These are phyloP conservation scores for Paraphaeosphaeria minitans DNA, from an alignment of 2,329 filamentous ascomycete genomes.

Conservation along the genomic window DNA sequence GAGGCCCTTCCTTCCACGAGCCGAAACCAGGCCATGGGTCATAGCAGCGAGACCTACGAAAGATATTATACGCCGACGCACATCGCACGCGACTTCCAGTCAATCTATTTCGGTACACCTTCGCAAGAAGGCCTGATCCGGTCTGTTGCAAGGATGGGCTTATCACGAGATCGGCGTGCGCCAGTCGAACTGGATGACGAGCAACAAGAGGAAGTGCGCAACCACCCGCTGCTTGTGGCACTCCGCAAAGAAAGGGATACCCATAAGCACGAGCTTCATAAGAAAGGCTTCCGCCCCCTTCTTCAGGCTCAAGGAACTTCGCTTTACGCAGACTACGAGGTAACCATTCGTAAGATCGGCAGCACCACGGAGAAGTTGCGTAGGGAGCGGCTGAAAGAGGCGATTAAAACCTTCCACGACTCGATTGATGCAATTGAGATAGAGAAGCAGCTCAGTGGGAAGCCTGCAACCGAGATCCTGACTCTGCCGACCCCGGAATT, in stretches of 20 bases:
- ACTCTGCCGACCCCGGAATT: constrained; percentile 11
- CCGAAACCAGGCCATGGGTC: constrained; percentile 15
- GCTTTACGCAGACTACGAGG: constrained; percentile 15
- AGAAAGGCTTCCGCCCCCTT: constrained; percentile 10
- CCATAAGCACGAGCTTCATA: constrained; percentile 14
- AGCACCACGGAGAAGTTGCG: constrained; percentile 12
- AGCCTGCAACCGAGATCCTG: constrained; percentile 14
- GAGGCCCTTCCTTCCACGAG: background rate
- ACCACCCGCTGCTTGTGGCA: background rate
- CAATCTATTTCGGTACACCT: too few species aligned
- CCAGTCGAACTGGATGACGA: too few species aligned
- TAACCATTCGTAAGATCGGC: constrained; percentile 10
- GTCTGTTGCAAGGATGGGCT: too few species aligned
- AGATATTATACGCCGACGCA: too few species aligned
- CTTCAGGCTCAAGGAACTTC: constrained; percentile 8
- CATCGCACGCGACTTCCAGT: too few species aligned
- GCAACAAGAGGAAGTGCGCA: too few species aligned
- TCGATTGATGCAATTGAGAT: constrained; percentile 20
- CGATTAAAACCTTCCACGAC: constrained; percentile 15
- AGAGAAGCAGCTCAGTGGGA: constrained; percentile 16
- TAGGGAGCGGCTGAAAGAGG: constrained; percentile 5
- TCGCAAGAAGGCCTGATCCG: too few species aligned
- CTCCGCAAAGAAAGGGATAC: constrained; percentile 4
- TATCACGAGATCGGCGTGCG: too few species aligned
- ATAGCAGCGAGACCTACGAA: too few species aligned